Evolutionary conservation across 192 early-diverging fungal species (phyloP).

Genomic region (Coemansia nantahalensis): DNA sequence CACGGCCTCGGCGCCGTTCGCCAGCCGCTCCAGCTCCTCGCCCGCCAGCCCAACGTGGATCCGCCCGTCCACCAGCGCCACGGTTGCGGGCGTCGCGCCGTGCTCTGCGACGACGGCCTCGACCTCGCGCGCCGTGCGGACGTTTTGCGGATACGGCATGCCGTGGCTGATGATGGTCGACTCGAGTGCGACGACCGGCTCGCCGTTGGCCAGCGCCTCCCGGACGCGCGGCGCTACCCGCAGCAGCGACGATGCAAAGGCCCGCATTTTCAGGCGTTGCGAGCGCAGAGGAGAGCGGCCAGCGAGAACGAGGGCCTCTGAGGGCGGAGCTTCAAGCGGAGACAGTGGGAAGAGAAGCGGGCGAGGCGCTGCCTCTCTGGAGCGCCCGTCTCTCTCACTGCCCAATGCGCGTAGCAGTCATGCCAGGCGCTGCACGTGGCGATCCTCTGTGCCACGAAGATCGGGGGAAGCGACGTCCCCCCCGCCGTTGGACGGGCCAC

Average conservation of each 20-base stretch:
- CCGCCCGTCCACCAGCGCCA: conserved; percentile 84
- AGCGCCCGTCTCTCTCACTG: too few relatives aligned
- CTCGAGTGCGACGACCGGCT: conserved; percentile 88
- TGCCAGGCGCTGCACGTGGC: too few relatives aligned
- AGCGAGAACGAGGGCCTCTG: neutral
- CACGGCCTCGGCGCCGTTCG: conserved; percentile 53
- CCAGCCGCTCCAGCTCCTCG: conserved; percentile 63
- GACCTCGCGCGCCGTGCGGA: conserved; percentile 78
- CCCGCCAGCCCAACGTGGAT: conserved; percentile 77
- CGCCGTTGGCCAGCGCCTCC: conserved; percentile 58
- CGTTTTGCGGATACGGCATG: conserved; percentile 92
- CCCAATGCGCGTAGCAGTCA: too few relatives aligned
- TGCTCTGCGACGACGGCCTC: conserved; percentile 70
- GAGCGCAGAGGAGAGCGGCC: too few relatives aligned
- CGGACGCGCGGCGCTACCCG: conserved; percentile 23
- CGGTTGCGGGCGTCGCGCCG: conserved; percentile 82
- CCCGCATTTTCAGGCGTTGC: too few relatives aligned
- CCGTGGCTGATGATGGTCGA: conserved; percentile 96
- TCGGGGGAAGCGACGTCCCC: too few relatives aligned
- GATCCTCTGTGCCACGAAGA: too few relatives aligned
- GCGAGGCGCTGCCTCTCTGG: too few relatives aligned
- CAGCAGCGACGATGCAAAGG: conserved; percentile 4
- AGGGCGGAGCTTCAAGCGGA: too few relatives aligned
- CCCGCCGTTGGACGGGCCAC: too few relatives aligned
- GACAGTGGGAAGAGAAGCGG: too few relatives aligned